phyloP scores from a whole-genome alignment of 2,329 filamentous ascomycete species.

The Phaeoacremonium minimum region DNA sequence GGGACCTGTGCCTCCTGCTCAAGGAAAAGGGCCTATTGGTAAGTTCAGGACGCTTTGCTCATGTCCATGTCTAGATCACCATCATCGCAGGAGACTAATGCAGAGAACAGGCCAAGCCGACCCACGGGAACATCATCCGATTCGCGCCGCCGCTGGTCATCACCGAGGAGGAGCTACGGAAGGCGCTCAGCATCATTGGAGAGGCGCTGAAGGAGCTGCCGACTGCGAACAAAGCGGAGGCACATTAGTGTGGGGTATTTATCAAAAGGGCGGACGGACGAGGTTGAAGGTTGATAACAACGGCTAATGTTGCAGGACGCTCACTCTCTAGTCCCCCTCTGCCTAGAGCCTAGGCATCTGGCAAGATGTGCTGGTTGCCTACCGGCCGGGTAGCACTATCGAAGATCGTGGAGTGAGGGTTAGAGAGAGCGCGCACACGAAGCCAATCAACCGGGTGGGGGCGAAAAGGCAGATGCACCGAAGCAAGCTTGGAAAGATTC shows the following conservation, averaged over 20 bases:
- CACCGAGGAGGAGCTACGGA: constrained; percentile 77
- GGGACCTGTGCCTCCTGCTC: constrained; percentile 93
- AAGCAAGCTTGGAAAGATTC: no score
- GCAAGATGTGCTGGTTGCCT: no score
- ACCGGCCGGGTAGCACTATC: no score
- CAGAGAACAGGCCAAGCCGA: constrained; percentile 84
- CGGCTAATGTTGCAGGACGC: no score
- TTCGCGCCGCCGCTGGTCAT: constrained; percentile 96
- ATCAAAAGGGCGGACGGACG: constrained; percentile 1
- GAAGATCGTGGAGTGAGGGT: no score
- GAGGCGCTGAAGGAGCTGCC: constrained; percentile 81
- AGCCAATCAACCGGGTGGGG: no score
- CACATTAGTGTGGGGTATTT: constrained; percentile 16
- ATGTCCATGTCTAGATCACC: no score
- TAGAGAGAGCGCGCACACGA: no score
- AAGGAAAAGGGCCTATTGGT: constrained; percentile 94
- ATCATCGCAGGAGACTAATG: constrained; percentile 12
- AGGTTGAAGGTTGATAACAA: no score
- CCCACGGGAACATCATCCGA: constrained; percentile 96
- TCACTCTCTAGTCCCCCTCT: no score
- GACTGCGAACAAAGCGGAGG: constrained; percentile 43
- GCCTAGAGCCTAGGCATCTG: no score
- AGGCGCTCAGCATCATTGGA: constrained; percentile 74
- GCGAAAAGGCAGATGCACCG: no score
- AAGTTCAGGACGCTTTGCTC: constrained; percentile 37